Base-by-base conservation (phyloP, 495 filamentous ascomycete genomes). In the Chaetomium cochliodes region DNA sequence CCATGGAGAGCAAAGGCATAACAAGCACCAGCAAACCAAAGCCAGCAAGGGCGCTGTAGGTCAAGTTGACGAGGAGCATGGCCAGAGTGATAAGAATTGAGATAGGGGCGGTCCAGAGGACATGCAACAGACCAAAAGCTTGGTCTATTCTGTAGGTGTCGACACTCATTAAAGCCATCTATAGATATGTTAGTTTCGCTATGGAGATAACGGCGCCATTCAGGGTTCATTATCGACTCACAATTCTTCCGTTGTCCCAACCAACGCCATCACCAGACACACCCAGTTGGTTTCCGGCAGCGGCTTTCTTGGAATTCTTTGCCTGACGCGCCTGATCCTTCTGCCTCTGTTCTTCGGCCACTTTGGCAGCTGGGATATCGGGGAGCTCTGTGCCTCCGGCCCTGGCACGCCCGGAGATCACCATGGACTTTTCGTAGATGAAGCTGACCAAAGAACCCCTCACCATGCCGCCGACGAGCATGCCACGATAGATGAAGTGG, bases 101-200 rank as follows among this genome's bases (percentile, higher is more conserved):
- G 42, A 97, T 77, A 0, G 93, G 92, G 0, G 90, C 85, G 5
- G 90, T 91, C 93, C 93, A 97, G 8, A 90, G 78, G 73, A 98
- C 83, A 69, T 98, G 93, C 76, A 97, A 92, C 78, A 96, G 85
- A 57, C 90, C 90, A 16, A 81, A 89, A 4, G 92, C 91, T 70
- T 90, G 86, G 70, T 97, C 92, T 64, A 98, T 81, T 58, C 92
- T 90, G 76, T 93, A 92, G 18, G 93, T 92, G 69, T 98, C 93
- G 46, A 92, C 91, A 62, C 89, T 90, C 93, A 98, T 97, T 69
- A 98, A 72, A 60, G 93, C 96, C 65, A 93, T 65, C 72, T 74
- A 28, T 8, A 22, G 25, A 15, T 8, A 16, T 11, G 59, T 74
- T 22, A 70, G 66, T 54, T 50, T 28, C 20, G n/a, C 20, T 20